phyloP scores from a whole-genome alignment of 1,284 basidiomycete genomes.

The Golubevia pallescens region DNA sequence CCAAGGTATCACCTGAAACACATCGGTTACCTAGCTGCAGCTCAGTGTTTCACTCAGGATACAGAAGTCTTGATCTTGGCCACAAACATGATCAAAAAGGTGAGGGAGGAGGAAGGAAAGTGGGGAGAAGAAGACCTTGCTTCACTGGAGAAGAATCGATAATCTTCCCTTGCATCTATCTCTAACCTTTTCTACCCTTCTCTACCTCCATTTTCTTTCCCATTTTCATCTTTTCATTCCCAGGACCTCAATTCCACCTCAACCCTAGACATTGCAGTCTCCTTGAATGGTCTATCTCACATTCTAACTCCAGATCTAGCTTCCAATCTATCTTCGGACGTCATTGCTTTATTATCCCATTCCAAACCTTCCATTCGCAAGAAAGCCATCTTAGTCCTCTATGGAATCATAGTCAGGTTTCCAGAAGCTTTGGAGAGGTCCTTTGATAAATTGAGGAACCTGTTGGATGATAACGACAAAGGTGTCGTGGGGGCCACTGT shows the following conservation, averaged over 20 bases:
- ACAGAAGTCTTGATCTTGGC: conserved; percentile 98
- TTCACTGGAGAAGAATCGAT: too few relatives aligned
- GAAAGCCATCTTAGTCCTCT: conserved; percentile 81
- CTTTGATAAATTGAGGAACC: too few relatives aligned
- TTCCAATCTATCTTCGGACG: conserved; percentile 83
- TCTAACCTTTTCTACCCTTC: neutral
- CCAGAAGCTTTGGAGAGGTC: conserved; percentile 71
- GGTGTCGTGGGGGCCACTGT: conserved; percentile 91
- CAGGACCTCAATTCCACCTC: conserved; percentile 80
- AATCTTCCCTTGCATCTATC: neutral
- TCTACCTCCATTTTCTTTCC: conserved; percentile 1
- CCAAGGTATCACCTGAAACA: conserved; percentile 88
- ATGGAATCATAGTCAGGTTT: conserved; percentile 78
- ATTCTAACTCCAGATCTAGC: conserved; percentile 87
- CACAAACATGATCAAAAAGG: conserved; percentile 97
- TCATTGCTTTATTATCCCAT: conserved; percentile 87
- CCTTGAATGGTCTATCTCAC: conserved; percentile 85
- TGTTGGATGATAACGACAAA: conserved; percentile 44
- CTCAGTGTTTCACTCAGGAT: conserved; percentile 88
- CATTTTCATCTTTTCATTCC: neutral
- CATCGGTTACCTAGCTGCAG: conserved; percentile 92
- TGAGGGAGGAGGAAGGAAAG: conserved; percentile 65
- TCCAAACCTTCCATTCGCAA: conserved; percentile 84
- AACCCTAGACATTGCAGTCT: conserved; percentile 78
- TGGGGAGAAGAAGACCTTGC: neutral